Conservation (phyloP, 177 flowering plant genomes). For the Vitis hybrid region DNA sequence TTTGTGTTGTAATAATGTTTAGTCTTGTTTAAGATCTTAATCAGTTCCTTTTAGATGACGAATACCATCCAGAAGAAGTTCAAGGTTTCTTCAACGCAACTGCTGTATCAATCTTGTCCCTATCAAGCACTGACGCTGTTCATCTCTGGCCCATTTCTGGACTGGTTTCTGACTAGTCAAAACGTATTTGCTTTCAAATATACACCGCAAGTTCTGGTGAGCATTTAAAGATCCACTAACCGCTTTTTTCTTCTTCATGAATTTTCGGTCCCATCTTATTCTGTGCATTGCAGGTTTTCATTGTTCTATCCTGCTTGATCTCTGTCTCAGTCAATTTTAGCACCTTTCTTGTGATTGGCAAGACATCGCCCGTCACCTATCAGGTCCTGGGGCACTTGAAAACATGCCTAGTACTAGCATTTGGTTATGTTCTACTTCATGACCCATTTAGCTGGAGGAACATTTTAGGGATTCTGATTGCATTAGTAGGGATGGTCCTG, state of each 20-base stretch:
- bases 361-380: slow-evolving; percentile 96
- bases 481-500: slow-evolving; percentile 82
- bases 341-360: slow-evolving; percentile 94
- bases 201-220: slow-evolving; percentile 81
- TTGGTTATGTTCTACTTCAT: slow-evolving; percentile 82
- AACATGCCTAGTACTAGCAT: slow-evolving; percentile 89
- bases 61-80: slow-evolving; percentile 95
- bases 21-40: slow-evolving; percentile 41
- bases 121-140: slow-evolving; percentile 84
- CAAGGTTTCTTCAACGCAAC: slow-evolving; percentile 96
- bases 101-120: slow-evolving; percentile 91
- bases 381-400: slow-evolving; percentile 96
- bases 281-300: slow-evolving; percentile 67
- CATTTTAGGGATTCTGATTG: slow-evolving; percentile 80
- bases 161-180: slow-evolving; percentile 74
- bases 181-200: slow-evolving; percentile 88
- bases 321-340: slow-evolving; percentile 97
- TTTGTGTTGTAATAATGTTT: background rate
- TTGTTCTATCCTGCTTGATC: slow-evolving; percentile 88
- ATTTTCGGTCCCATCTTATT: background rate
- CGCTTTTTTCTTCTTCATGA: background rate
- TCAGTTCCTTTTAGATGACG: slow-evolving; percentile 68
- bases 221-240: slow-evolving; percentile 11
- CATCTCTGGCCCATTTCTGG: slow-evolving; percentile 82
- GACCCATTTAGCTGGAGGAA: slow-evolving; percentile 96